phyloP scores from a whole-genome alignment of 192 early-diverging fungal species.

The Spizellomyces punctatus region DNA sequence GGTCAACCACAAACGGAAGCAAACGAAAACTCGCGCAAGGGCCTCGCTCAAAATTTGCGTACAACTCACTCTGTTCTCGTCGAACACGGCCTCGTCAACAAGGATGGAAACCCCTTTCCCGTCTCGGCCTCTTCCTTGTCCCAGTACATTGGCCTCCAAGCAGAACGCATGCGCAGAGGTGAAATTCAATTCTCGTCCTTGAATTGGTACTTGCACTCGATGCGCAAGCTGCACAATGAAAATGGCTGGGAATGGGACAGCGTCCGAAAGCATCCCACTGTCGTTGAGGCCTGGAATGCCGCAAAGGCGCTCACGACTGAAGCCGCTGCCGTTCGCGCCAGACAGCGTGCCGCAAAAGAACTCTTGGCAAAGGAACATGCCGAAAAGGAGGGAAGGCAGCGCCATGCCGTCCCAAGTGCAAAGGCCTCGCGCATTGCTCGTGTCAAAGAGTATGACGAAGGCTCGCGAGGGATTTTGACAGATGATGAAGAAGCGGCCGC shows the following conservation, averaged over 20 bases:
- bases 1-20: too few species aligned
- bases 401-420: neutral
- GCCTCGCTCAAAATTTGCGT: constrained; percentile 30
- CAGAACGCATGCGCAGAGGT: constrained; percentile 27
- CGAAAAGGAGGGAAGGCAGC: constrained; percentile 1
- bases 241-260: constrained; percentile 32
- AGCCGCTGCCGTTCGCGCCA: constrained; percentile 11
- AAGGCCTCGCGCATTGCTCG: constrained; percentile 1
- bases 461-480: neutral
- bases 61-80: constrained; percentile 24
- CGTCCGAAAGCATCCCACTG: constrained; percentile 17
- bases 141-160: constrained; percentile 23
- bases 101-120: constrained; percentile 19
- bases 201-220: constrained; percentile 36
- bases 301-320: constrained; percentile 20
- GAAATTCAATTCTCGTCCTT: constrained; percentile 33
- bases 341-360: neutral
- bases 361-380: constrained; percentile 5
- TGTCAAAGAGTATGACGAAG: neutral
- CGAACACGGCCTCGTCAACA: constrained; percentile 24
- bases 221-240: constrained; percentile 28
- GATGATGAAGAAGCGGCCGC: neutral
- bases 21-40: constrained; percentile 8
- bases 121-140: constrained; percentile 18
- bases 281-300: constrained; percentile 17